Conservation (phyloP, 495 filamentous ascomycete genomes). For the Trichoderma asperelloides region DNA sequence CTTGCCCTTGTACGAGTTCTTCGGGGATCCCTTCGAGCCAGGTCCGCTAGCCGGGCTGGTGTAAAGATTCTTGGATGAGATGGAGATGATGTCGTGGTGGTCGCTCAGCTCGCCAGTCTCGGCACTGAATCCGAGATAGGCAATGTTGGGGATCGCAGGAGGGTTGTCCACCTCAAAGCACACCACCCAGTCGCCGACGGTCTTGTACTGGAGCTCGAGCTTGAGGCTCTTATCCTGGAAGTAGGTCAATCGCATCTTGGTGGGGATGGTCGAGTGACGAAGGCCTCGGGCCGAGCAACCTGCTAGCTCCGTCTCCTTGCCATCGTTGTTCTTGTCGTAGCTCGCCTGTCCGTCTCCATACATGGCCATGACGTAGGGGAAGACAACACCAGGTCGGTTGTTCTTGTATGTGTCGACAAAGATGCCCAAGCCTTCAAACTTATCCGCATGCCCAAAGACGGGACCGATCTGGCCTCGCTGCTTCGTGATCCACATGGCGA, state of each 20-base stretch:
- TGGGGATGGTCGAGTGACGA: constrained; percentile 65
- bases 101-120: constrained; percentile 96
- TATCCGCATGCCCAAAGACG: constrained; percentile 83
- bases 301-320: constrained; percentile 84
- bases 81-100: constrained; percentile 92
- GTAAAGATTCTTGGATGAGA: constrained; percentile 86
- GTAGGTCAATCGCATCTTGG: constrained; percentile 84
- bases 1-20: constrained; percentile 22
- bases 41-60: constrained; percentile 40
- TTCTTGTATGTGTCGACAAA: constrained; percentile 99
- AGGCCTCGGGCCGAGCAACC: constrained; percentile 94
- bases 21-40: constrained; percentile 21
- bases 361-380: constrained; percentile 99
- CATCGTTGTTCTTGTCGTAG: constrained; percentile 93
- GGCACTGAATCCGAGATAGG: constrained; percentile 91
- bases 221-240: constrained; percentile 91
- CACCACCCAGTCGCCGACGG: constrained; percentile 73
- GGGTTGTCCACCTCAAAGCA: constrained; percentile 74
- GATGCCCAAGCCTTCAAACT: constrained; percentile 89
- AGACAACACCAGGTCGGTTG: constrained; percentile 87
- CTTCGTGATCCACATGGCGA: constrained; percentile 98
- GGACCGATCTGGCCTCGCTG: constrained; percentile 71
- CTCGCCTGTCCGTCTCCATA: constrained; percentile 78
- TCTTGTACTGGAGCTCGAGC: constrained; percentile 89
- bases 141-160: constrained; percentile 76